These are phyloP conservation scores for Termitomyces sp. DNA, from an alignment of 1,284 basidiomycete genomes.

Conservation along the genomic window DNA sequence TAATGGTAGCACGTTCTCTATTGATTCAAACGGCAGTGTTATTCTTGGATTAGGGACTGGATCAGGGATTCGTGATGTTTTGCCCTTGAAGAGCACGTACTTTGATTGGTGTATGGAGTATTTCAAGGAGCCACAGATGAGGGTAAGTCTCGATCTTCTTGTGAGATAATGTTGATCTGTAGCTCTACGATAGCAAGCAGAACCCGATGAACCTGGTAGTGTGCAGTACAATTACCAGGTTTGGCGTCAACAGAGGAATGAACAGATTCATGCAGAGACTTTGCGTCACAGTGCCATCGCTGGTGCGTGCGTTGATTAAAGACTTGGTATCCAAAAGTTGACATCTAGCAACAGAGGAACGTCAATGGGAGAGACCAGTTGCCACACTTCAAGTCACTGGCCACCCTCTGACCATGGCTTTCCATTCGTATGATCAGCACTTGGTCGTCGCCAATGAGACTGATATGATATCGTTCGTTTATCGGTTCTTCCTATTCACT, in stretches of 20 bases:
- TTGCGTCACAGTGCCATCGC: conserved; percentile 66
- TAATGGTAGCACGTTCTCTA: conserved; percentile 68
- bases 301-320: conserved; percentile 44
- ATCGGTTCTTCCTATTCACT: conserved; percentile 8
- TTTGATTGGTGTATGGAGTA: conserved; percentile 98
- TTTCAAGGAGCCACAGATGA: conserved; percentile 98
- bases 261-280: conserved; percentile 73
- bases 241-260: conserved; percentile 92
- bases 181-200: conserved; percentile 63
- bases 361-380: conserved; percentile 79
- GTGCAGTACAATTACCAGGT: conserved; percentile 92
- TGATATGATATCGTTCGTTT: conserved; percentile 79
- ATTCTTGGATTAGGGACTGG: conserved; percentile 74
- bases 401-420: conserved; percentile 74
- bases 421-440: conserved; percentile 92
- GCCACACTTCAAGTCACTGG: conserved; percentile 68
- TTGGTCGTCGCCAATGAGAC: conserved; percentile 83
- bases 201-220: conserved; percentile 93
- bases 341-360: conserved; percentile 33
- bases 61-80: conserved; percentile 59
- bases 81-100: conserved; percentile 89
- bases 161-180: conserved; percentile 6
- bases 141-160: conserved; percentile 48
- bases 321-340: not conserved
- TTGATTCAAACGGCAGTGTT: conserved; percentile 59